Percentiles rank a stretch among this genome's conserved stretches.
Evolutionary conservation across 345 rosid genomes (phyloP).

Genomic region (Xanthoceras sorbifolium): DNA sequence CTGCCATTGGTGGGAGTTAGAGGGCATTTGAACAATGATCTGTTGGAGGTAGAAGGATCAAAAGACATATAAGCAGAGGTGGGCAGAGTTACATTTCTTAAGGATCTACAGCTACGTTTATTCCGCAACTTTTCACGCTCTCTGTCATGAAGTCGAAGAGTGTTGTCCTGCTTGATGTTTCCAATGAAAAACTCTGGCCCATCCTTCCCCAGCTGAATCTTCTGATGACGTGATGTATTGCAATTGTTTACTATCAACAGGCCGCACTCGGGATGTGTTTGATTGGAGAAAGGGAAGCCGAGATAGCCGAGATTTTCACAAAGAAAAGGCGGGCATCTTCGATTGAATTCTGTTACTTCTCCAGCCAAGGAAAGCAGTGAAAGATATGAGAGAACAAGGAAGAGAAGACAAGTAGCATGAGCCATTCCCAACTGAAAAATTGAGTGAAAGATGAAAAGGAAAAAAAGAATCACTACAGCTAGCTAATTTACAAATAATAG

Average conservation of each 20-base stretch:
- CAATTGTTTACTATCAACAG: conserved; percentile 33
- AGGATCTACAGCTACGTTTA: conserved; percentile 21
- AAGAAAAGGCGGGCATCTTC: conserved; percentile 3
- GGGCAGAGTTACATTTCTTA: conserved; percentile 33
- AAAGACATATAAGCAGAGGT: conserved; percentile 28
- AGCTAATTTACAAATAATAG: no score
- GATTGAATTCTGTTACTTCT: background rate
- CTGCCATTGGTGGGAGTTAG: no score
- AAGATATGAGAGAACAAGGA: background rate
- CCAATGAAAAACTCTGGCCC: conserved; percentile 28
- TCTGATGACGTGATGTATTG: background rate
- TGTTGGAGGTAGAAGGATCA: no score
- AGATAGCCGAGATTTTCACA: conserved; percentile 29
- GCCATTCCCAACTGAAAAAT: no score
- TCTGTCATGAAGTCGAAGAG: conserved; percentile 25
- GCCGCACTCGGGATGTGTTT: conserved; percentile 22
- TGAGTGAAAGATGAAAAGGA: no score
- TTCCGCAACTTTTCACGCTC: background rate
- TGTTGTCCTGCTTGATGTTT: conserved; percentile 29
- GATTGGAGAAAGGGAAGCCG: conserved; percentile 22
- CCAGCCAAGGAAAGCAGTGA: background rate
- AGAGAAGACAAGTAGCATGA: background rate
- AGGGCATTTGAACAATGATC: conserved; percentile 40
- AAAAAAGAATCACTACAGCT: no score
- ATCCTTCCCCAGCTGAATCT: conserved; percentile 30